Percentiles rank a stretch among this genome's conserved stretches.
These are phyloP conservation scores for Oropetium thomaeum DNA, from an alignment of 176 grass and related monocot species.

Conservation along the genomic window DNA sequence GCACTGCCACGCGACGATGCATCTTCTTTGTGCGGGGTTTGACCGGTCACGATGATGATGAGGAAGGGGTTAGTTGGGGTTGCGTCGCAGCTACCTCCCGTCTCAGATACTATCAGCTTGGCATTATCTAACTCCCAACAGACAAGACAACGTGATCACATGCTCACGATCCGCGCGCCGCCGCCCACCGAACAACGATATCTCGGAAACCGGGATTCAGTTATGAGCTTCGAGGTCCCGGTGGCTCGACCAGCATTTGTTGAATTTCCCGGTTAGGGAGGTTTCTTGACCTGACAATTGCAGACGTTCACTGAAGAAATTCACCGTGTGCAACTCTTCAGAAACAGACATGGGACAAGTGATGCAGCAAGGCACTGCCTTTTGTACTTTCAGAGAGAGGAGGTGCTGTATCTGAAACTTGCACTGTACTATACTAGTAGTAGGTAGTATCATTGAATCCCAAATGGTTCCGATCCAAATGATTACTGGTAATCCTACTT, in stretches of 20 bases:
- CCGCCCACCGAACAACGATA: conserved; percentile 58
- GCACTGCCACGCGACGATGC: too few relatives aligned
- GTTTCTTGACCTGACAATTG: not conserved
- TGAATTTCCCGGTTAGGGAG: conserved; percentile 16
- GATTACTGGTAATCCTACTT: not conserved
- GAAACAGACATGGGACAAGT: not conserved
- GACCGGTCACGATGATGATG: conserved; percentile 26
- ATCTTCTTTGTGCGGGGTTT: conserved; percentile 34
- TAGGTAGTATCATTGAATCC: not conserved
- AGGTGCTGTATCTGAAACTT: not conserved
- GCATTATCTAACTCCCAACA: conserved; percentile 54
- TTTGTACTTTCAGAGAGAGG: not conserved
- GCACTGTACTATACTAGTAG: too few relatives aligned
- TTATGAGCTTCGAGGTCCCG: conserved; percentile 25
- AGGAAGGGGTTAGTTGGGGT: conserved; percentile 29
- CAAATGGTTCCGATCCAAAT: not conserved
- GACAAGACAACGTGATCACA: conserved; percentile 53
- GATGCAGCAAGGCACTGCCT: not conserved
- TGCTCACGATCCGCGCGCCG: conserved; percentile 49
- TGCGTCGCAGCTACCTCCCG: conserved; percentile 27
- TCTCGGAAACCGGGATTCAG: conserved; percentile 29
- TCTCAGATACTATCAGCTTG: conserved; percentile 48
- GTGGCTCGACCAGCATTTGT: not conserved
- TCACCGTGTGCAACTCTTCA: conserved; percentile 1
- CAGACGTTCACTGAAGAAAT: not conserved